Conservation (phyloP, 108 stramenopile genomes). For the Cyclotella choctawhatcheeana region DNA sequence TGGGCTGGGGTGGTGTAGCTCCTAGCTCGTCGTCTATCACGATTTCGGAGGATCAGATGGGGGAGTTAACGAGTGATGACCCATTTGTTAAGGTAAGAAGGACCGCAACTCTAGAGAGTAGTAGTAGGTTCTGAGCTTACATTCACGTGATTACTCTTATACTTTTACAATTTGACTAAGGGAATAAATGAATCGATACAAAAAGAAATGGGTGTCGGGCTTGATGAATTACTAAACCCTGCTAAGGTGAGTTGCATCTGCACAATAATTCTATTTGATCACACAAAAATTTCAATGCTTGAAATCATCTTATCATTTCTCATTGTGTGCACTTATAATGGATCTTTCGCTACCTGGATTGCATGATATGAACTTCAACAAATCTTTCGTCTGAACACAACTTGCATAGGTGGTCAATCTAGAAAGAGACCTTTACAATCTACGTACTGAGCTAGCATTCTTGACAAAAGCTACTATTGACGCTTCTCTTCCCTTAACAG, state of each 20-base stretch:
- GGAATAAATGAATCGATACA: slow-evolving; percentile 77
- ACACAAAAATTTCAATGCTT: background rate
- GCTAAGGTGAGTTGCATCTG: slow-evolving; percentile 66
- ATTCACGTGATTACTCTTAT: background rate
- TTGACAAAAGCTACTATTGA: slow-evolving; percentile 32
- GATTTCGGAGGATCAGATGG: slow-evolving; percentile 31
- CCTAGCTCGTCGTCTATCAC: slow-evolving; percentile 5
- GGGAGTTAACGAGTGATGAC: slow-evolving; percentile 72
- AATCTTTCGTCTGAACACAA: too few relatives aligned
- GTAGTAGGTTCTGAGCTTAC: background rate
- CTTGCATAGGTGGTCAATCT: slow-evolving; percentile 77
- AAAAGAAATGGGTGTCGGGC: slow-evolving; percentile 68
- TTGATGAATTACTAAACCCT: slow-evolving; percentile 90
- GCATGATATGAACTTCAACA: too few relatives aligned
- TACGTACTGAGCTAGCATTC: slow-evolving; percentile 69
- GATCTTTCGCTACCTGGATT: too few relatives aligned
- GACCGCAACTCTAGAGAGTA: too few relatives aligned
- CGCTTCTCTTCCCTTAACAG: slow-evolving; percentile 36
- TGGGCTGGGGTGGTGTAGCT: slow-evolving; percentile 66
- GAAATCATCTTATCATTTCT: background rate
- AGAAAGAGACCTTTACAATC: slow-evolving; percentile 85
- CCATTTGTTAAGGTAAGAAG: slow-evolving; percentile 12
- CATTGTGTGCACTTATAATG: background rate
- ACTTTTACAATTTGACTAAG: background rate
- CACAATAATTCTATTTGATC: background rate